Evolutionary conservation across 176 grass and related monocot species (phyloP), one percentile per base, ranked within the genome.

Genomic region (Raddia guianensis): DNA sequence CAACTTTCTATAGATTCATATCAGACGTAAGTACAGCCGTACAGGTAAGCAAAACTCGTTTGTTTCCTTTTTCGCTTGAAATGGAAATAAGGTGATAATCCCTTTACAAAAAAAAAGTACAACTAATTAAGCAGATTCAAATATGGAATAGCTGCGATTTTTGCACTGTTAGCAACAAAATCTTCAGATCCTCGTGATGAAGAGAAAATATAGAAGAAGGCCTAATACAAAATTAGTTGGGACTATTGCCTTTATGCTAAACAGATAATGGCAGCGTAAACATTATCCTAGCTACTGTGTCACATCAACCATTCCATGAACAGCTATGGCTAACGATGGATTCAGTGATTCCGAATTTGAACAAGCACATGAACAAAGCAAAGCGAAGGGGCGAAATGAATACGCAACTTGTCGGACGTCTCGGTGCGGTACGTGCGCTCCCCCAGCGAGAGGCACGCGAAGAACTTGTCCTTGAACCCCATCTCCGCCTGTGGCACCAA

Each of bases 381-480:
- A 34, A 48, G 8, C 19, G 5, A 13, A 13, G 5, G 50, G 20
- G 27, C 46, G 54, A 0, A 2, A 84, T 9, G n/a, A 19, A 66
- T 66, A 85, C 73, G 70, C 76, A 91, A 99, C 96, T 88, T 91
- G 70, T 99, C 92, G 54, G 96, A 90, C 4, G 56, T 90, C 14
- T 86, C 92, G 69, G 96, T 95, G 78, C 92, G 92, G 78, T 93
- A 99, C 2, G 96, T 95, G 72, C 88, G 89, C 63, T 99, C 96
- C 21, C 96, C 96, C 0, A 99, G 75, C 70, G 96, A 99, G 45
- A 99, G 86, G 89, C 92, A 99, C 16, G 92, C 92, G 80, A 99
- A 68, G 90, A 94, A 99, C 79, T 88, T 91, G 75, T 99, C 96
- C 90, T 99, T 93, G 83, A 95, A 95, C 68, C 72, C 76, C 96